Percentiles rank a stretch among this genome's conserved stretches.
Conservation (phyloP, 2,329 filamentous ascomycete species). For the Penicillium thymicola region DNA sequence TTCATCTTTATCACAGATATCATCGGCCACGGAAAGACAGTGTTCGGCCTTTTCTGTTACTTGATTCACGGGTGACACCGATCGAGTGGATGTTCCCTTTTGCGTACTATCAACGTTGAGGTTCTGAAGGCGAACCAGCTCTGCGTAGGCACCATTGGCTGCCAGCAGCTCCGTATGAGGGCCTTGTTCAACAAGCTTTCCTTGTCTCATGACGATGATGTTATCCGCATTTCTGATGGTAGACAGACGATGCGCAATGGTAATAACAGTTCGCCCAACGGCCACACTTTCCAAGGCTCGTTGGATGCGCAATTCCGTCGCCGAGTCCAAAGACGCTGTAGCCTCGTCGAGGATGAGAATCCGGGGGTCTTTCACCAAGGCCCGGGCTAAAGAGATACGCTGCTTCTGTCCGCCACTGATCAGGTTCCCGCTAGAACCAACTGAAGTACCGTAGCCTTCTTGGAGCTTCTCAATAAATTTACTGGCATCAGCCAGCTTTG, state of each 20-base stretch:
- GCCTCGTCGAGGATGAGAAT: constrained; percentile 84
- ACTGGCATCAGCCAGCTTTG: constrained; percentile 59
- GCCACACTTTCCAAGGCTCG: constrained; percentile 7
- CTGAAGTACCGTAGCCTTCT: constrained; percentile 62
- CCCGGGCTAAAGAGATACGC: constrained; percentile 72
- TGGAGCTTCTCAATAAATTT: constrained; percentile 10
- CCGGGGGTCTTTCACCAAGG: constrained; percentile 65
- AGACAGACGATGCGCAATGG: constrained; percentile 15
- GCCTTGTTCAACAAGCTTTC: constrained; percentile 48
- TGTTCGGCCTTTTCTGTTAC: constrained; percentile 3
- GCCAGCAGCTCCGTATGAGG: constrained; percentile 36
- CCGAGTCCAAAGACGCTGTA: constrained; percentile 57
- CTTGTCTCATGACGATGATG: constrained; percentile 15
- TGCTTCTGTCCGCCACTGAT: constrained; percentile 80
- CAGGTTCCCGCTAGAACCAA: constrained; percentile 70
- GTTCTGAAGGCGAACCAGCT: constrained; percentile 4
- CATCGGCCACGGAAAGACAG: not conserved
- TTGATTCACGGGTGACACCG: not conserved
- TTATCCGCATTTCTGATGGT: constrained; percentile 16
- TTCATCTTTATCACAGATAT: not conserved
- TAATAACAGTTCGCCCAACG: constrained; percentile 51
- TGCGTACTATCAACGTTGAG: not conserved
- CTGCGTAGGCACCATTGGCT: constrained; percentile 9
- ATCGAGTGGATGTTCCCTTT: not conserved
- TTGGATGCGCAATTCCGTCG: constrained; percentile 20